Conservation (phyloP, 148 eudicot genomes). For the Silene latifolia region DNA sequence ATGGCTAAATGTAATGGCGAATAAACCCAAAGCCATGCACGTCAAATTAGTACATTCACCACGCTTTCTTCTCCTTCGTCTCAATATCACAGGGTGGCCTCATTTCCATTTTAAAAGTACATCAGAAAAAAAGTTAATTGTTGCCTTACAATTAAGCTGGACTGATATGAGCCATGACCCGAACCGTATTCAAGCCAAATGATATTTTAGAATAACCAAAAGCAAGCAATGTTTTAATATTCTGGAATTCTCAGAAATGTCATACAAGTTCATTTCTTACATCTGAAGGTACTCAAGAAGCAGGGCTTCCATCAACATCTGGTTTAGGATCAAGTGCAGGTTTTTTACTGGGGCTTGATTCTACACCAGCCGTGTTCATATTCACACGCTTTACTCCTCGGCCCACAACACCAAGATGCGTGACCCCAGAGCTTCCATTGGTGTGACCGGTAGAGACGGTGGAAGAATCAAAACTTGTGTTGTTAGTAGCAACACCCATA, state of each 20-base stretch:
- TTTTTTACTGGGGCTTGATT: slow-evolving; percentile 49
- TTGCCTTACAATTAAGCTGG: no score
- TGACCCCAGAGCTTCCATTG: slow-evolving; percentile 61
- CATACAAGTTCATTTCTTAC: background rate
- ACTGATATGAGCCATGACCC: no score
- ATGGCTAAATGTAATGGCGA: no score
- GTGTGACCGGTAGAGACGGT: slow-evolving; percentile 66
- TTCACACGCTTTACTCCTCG: slow-evolving; percentile 81
- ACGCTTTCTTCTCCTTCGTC: no score
- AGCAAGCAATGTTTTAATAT: background rate
- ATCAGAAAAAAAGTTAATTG: no score
- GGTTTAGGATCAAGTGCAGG: slow-evolving; percentile 45
- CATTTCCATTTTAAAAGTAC: no score
- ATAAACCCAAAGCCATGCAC: no score
- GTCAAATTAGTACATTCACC: no score
- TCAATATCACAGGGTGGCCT: no score
- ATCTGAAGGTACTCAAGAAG: slow-evolving; percentile 32
- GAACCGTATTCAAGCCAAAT: background rate
- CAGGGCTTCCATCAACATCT: slow-evolving; percentile 45
- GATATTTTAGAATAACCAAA: background rate
- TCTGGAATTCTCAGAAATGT: background rate
- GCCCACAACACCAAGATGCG: slow-evolving; percentile 88
- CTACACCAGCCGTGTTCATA: slow-evolving; percentile 39
- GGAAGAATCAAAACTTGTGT: slow-evolving; percentile 49
- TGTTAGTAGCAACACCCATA: slow-evolving; percentile 37